Conservation (phyloP, 352 stramenopile species). For the Elongisporangium anandrum region DNA sequence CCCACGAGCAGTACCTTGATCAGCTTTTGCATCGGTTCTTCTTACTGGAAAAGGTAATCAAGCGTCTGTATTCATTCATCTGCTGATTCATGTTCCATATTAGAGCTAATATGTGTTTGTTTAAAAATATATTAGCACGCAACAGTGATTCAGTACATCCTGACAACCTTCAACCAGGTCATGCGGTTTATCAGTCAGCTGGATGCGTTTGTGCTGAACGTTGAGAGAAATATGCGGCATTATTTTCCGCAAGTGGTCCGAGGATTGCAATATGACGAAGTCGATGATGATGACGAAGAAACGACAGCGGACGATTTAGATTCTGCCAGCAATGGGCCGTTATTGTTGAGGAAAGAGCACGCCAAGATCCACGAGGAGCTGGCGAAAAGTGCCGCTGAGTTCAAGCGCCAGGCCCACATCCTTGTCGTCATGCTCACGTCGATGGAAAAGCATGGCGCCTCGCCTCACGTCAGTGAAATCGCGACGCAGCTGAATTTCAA, state of each 20-base stretch:
- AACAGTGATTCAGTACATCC: slow-evolving; percentile 61
- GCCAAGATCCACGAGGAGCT: slow-evolving; percentile 27
- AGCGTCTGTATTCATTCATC: too few relatives aligned
- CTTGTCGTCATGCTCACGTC: slow-evolving; percentile 66
- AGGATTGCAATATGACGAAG: background rate
- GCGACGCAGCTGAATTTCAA: slow-evolving; percentile 79
- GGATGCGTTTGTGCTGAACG: slow-evolving; percentile 38
- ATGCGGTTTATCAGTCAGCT: slow-evolving; percentile 54
- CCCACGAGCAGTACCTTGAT: slow-evolving; percentile 60
- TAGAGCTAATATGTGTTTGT: too few relatives aligned
- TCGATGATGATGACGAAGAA: slow-evolving; percentile 1
- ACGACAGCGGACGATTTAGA: background rate
- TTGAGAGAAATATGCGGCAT: slow-evolving; percentile 38
- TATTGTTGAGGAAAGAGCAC: slow-evolving; percentile 7
- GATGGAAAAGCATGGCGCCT: slow-evolving; percentile 70
- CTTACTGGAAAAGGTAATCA: slow-evolving; percentile 69
- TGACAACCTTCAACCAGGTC: slow-evolving; percentile 72
- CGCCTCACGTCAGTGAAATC: slow-evolving; percentile 61
- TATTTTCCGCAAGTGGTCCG: slow-evolving; percentile 22
- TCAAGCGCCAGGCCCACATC: slow-evolving; percentile 60
- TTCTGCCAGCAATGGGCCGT: background rate
- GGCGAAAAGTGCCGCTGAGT: slow-evolving; percentile 37
- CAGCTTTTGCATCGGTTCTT: slow-evolving; percentile 67
- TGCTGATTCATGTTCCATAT: too few relatives aligned
- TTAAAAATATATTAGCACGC: slow-evolving; percentile 38